A percentile compares a stretch with the other conserved stretches of the same genome.
These are phyloP conservation scores for Sicyos baderoa DNA, from an alignment of 306 rosid genomes.

Conservation along the genomic window DNA sequence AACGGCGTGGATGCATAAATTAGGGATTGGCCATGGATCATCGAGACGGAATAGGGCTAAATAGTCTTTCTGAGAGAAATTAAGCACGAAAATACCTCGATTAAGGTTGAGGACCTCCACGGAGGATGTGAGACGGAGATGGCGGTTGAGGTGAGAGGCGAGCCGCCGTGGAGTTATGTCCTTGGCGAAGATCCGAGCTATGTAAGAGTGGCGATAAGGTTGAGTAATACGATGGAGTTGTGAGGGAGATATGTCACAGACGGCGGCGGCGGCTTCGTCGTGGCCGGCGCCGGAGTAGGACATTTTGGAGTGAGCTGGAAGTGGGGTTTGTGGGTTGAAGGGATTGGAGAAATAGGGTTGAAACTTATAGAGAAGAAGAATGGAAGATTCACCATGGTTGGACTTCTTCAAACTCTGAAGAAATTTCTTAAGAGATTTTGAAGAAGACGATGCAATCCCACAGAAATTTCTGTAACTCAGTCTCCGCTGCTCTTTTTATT, in stretches of 20 bases:
- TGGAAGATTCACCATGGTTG: neutral
- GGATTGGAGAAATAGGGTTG: neutral
- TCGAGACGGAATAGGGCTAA: neutral
- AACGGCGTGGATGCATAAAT: neutral
- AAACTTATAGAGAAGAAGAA: neutral
- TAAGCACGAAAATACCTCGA: conserved; percentile 2
- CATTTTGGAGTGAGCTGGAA: neutral
- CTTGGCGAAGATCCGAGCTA: neutral
- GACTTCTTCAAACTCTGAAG: neutral
- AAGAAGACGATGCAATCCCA: neutral
- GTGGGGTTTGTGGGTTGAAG: neutral
- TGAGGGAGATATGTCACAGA: neutral
- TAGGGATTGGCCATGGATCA: conserved; percentile 13
- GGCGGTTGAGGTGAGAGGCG: neutral
- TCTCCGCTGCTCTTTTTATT: too few relatives aligned
- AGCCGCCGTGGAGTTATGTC: neutral
- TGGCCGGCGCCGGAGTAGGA: neutral
- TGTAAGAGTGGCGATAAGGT: neutral
- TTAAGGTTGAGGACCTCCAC: neutral
- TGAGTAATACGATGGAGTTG: conserved; percentile 1
- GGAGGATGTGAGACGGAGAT: neutral
- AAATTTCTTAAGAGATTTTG: neutral
- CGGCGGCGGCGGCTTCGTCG: neutral
- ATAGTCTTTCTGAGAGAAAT: neutral
- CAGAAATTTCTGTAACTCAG: neutral